These are phyloP conservation scores for Starmerella sirachaensis DNA, from an alignment of 805 yeast genomes.

Conservation along the genomic window DNA sequence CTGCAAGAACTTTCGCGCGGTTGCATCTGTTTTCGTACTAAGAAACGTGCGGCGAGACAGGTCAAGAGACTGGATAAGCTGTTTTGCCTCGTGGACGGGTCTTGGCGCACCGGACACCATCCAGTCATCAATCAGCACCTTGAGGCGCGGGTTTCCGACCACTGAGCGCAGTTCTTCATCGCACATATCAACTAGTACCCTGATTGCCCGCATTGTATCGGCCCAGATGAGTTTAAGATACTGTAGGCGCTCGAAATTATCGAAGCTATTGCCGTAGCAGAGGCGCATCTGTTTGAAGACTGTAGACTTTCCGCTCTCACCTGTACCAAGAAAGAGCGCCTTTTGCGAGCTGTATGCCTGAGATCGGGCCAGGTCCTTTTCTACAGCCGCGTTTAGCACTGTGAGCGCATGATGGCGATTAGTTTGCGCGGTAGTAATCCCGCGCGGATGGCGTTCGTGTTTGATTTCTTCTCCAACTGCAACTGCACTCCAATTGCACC, in stretches of 20 bases:
- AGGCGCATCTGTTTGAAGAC: constrained; percentile 72
- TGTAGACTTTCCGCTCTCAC: constrained; percentile 75
- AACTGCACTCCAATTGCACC: no score
- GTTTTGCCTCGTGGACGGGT: neutral
- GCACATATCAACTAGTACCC: constrained; percentile 44
- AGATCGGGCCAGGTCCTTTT: constrained; percentile 26
- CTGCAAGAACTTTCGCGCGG: constrained; percentile 45
- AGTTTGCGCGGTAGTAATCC: no score
- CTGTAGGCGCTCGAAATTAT: constrained; percentile 63
- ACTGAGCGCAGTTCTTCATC: constrained; percentile 11
- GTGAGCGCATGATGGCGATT: constrained; percentile 20
- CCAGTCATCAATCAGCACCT: constrained; percentile 7
- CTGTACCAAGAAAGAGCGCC: constrained; percentile 66
- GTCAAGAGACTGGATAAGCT: constrained; percentile 17
- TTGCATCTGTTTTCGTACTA: constrained; percentile 34
- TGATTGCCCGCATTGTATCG: constrained; percentile 78
- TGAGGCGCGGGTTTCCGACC: constrained; percentile 2
- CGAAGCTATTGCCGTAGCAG: constrained; percentile 75
- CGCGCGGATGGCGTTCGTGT: no score
- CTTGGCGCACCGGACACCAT: constrained; percentile 6
- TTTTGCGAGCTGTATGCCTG: constrained; percentile 10
- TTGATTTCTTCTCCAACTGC: no score
- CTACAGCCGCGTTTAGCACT: constrained; percentile 36
- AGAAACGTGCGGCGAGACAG: constrained; percentile 29
- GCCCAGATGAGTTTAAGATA: constrained; percentile 87